phyloP scores from a whole-genome alignment of 768 basidiomycete species.

The Solioccasus polychromus region DNA sequence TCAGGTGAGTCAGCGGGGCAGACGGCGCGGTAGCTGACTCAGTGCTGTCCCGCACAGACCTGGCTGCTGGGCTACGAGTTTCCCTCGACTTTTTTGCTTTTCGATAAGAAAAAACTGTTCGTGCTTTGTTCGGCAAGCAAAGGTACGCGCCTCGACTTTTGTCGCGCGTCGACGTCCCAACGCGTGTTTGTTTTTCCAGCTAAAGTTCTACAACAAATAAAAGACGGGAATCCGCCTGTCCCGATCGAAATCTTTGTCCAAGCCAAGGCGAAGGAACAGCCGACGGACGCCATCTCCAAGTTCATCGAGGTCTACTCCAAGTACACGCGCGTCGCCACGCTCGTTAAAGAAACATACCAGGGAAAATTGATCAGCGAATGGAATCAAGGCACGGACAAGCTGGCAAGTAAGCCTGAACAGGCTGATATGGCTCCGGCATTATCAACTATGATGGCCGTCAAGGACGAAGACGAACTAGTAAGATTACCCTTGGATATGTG shows the following conservation, averaged over 20 bases:
- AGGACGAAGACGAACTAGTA: constrained; percentile 91
- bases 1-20: constrained; percentile 57
- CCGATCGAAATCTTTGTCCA: constrained; percentile 76
- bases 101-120: constrained; percentile 70
- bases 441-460: constrained; percentile 77
- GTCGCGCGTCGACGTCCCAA: constrained; percentile 5
- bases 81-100: constrained; percentile 86
- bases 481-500: constrained; percentile 26
- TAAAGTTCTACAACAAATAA: constrained; percentile 80
- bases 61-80: constrained; percentile 98
- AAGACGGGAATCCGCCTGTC: constrained; percentile 51
- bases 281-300: constrained; percentile 70
- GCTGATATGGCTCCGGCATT: constrained; percentile 78
- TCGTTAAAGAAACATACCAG: constrained; percentile 78
- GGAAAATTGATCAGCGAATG: constrained; percentile 90
- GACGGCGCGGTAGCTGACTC: background rate
- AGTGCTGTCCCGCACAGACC: constrained; percentile 50
- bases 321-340: constrained; percentile 63
- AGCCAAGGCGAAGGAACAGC: constrained; percentile 75
- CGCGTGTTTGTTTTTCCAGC: constrained; percentile 45
- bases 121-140: constrained; percentile 88
- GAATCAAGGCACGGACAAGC: constrained; percentile 59
- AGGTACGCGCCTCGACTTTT: constrained; percentile 46
- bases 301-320: constrained; percentile 63
- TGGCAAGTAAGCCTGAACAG: constrained; percentile 62